Evolutionary conservation across 768 basidiomycete species (phyloP).

Genomic region (Boletus vermiculosoides): DNA sequence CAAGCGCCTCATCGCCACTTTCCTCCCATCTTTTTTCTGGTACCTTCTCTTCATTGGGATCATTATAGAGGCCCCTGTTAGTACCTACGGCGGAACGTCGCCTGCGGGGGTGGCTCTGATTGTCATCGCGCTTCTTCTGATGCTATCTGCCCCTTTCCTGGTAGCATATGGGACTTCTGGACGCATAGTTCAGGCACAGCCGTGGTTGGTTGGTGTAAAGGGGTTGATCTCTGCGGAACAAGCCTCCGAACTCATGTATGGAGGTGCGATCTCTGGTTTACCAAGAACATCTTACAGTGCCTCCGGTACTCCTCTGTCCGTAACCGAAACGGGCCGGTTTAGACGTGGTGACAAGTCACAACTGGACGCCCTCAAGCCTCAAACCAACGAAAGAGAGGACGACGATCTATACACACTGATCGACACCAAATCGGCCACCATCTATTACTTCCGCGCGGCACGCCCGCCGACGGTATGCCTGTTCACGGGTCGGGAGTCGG

Average conservation of each 20-base stretch:
- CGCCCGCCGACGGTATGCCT: slow-evolving; percentile 27
- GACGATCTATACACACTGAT: slow-evolving; percentile 24
- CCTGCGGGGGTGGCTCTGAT: neutral
- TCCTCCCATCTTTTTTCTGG: slow-evolving; percentile 8
- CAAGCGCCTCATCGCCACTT: no score
- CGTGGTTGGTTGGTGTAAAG: slow-evolving; percentile 27
- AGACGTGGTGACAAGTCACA: slow-evolving; percentile 20
- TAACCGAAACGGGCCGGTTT: slow-evolving; percentile 5
- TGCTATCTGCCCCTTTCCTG: slow-evolving; percentile 11
- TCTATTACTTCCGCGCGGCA: slow-evolving; percentile 26
- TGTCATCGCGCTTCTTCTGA: slow-evolving; percentile 2
- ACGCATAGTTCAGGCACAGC: slow-evolving; percentile 15
- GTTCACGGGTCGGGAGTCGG: slow-evolving; percentile 19
- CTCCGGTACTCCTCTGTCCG: slow-evolving; percentile 16
- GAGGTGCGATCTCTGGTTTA: slow-evolving; percentile 3
- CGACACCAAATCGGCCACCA: slow-evolving; percentile 20
- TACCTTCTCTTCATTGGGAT: neutral
- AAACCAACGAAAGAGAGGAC: neutral
- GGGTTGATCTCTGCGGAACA: slow-evolving; percentile 25
- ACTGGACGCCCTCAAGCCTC: neutral
- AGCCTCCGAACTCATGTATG: slow-evolving; percentile 17
- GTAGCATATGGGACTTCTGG: slow-evolving; percentile 20
- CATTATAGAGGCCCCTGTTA: neutral
- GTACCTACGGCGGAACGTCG: no score
- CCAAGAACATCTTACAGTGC: slow-evolving; percentile 20